A percentile compares a stretch with the other conserved stretches of the same genome.
phyloP scores from a whole-genome alignment of 768 basidiomycete species.

The Pleurotus citrinopileatus region DNA sequence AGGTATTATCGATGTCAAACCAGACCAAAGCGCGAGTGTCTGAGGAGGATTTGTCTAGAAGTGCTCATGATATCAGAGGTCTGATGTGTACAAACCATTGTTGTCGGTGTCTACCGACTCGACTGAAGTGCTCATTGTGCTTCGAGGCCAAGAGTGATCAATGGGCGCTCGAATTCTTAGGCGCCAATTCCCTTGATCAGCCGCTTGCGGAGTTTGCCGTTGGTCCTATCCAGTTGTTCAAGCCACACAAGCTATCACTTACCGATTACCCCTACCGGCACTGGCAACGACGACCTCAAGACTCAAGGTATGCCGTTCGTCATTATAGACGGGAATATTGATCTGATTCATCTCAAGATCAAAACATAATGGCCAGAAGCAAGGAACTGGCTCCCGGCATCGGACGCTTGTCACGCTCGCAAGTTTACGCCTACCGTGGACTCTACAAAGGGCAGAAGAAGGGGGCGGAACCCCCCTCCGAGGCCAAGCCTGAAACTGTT shows the following conservation, averaged over 20 bases:
- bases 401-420: slow-evolving; percentile 81
- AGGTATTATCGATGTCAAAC: slow-evolving; percentile 88
- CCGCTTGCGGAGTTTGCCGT: slow-evolving; percentile 2
- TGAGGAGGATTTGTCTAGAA: background rate
- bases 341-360: slow-evolving; percentile 14
- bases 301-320: slow-evolving; percentile 37
- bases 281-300: slow-evolving; percentile 51
- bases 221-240: slow-evolving; percentile 7
- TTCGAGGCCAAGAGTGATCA: background rate
- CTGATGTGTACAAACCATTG: background rate
- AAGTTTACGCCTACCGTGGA: slow-evolving; percentile 76
- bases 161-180: background rate
- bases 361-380: slow-evolving; percentile 67
- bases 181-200: background rate
- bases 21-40: slow-evolving; percentile 67
- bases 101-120: too few relatives aligned
- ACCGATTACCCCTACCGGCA: slow-evolving; percentile 27
- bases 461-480: slow-evolving; percentile 58
- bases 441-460: slow-evolving; percentile 87
- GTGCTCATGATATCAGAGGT: background rate
- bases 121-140: background rate
- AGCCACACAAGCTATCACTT: slow-evolving; percentile 9
- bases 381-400: slow-evolving; percentile 81
- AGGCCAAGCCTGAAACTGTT: slow-evolving; percentile 58
- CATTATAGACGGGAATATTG: slow-evolving; percentile 2